A percentile compares a stretch with the other conserved stretches of the same genome.
Evolutionary conservation across 306 rosid genomes (phyloP).

Genomic region (Lupinus albus): DNA sequence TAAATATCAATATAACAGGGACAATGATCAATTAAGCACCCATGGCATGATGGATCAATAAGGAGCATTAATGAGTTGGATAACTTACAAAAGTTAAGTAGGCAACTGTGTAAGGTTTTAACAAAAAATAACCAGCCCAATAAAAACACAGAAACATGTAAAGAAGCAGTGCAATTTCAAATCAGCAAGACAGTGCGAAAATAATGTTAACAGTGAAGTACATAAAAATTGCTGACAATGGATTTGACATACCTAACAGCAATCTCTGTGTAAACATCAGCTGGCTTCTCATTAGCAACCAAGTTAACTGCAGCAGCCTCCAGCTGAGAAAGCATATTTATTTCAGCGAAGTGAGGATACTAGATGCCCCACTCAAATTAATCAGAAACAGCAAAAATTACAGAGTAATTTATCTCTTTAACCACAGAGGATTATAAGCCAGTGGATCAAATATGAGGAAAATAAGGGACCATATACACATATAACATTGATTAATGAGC

Average conservation of each 20-base stretch:
- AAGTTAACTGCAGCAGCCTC: constrained; percentile 94
- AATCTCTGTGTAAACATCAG: constrained; percentile 88
- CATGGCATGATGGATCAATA: constrained; percentile 10
- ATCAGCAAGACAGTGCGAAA: neutral
- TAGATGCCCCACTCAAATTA: constrained; percentile 29
- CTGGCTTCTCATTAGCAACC: constrained; percentile 74
- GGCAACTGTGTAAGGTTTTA: neutral
- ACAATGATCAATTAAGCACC: constrained; percentile 18
- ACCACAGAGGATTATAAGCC: neutral
- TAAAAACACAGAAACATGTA: constrained; percentile 8
- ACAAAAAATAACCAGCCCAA: constrained; percentile 11
- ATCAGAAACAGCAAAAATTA: constrained; percentile 24
- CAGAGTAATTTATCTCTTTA: constrained; percentile 1
- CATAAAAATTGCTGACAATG: too few species aligned
- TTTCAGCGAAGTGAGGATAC: constrained; percentile 39
- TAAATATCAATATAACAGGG: constrained; percentile 19
- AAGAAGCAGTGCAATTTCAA: constrained; percentile 10
- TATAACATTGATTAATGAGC: neutral
- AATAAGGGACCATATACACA: neutral
- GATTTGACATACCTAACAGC: constrained; percentile 36
- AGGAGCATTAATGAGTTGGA: constrained; percentile 19
- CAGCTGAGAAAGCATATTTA: constrained; percentile 51
- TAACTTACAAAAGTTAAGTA: constrained; percentile 3
- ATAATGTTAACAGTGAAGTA: neutral
- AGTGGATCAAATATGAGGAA: neutral